Evolutionary conservation across 2,329 filamentous ascomycete species (phyloP).

Genomic region (Tolypocladium nubicola): DNA sequence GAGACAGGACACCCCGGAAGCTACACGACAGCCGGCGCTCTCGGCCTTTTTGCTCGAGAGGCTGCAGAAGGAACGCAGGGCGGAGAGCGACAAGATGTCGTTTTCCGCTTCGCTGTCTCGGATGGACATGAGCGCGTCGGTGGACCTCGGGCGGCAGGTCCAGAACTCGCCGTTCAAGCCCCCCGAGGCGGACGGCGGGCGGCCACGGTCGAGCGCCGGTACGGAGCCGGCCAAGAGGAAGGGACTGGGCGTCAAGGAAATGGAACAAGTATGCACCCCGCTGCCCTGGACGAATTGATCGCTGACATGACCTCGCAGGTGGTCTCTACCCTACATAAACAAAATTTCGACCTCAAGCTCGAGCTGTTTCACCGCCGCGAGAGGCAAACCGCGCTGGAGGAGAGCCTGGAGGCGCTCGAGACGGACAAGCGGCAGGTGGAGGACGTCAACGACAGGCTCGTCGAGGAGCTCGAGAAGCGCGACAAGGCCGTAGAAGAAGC

Average conservation of each 20-base stretch:
- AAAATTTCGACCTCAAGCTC: constrained; percentile 68
- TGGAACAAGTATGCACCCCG: constrained; percentile 45
- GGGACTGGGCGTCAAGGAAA: constrained; percentile 53
- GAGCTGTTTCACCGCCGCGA: constrained; percentile 61
- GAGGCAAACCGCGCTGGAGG: constrained; percentile 48
- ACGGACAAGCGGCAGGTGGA: constrained; percentile 41
- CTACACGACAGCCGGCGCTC: constrained; percentile 26
- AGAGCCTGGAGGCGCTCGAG: constrained; percentile 44
- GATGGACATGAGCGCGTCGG: constrained; percentile 26
- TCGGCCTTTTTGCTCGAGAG: constrained; percentile 46
- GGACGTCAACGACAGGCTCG: constrained; percentile 47
- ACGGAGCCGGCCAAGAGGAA: constrained; percentile 34
- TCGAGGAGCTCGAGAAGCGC: constrained; percentile 52
- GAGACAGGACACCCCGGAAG: constrained; percentile 30
- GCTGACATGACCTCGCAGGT: constrained; percentile 29
- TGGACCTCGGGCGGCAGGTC: constrained; percentile 23
- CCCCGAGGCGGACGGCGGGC: constrained; percentile 21
- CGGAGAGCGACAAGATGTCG: constrained; percentile 33
- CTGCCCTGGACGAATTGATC: not conserved
- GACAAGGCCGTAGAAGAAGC: constrained; percentile 64
- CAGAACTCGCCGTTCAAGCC: constrained; percentile 29
- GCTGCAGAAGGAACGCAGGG: constrained; percentile 38
- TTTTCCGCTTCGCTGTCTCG: constrained; percentile 21
- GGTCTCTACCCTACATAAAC: constrained; percentile 58
- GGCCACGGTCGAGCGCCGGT: constrained; percentile 31